phyloP scores from a whole-genome alignment of 495 filamentous ascomycete species.

The Lophiostoma macrostomum region DNA sequence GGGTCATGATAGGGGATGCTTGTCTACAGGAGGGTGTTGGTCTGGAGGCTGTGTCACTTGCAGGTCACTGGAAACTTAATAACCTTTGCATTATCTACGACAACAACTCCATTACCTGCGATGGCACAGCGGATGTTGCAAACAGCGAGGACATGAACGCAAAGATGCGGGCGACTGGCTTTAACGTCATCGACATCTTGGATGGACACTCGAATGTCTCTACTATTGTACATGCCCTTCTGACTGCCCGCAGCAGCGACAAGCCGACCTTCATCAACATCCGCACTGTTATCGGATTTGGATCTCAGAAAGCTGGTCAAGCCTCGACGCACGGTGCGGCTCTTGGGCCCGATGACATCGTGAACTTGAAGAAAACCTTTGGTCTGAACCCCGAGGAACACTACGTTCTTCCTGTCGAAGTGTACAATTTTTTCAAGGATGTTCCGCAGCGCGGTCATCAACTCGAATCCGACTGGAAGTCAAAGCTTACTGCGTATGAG shows the following conservation, averaged over 20 bases:
- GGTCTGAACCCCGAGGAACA: constrained; percentile 30
- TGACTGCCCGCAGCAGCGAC: constrained; percentile 44
- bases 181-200: constrained; percentile 55
- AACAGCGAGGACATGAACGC: constrained; percentile 59
- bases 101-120: constrained; percentile 60
- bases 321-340: constrained; percentile 24
- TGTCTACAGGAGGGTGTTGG: constrained; percentile 60
- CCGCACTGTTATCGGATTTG: constrained; percentile 25
- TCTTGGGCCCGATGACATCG: constrained; percentile 24
- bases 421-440: constrained; percentile 51
- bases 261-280: constrained; percentile 61
- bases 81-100: constrained; percentile 56
- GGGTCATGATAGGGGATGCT: constrained; percentile 58
- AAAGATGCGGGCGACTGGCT: constrained; percentile 58
- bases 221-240: constrained; percentile 51
- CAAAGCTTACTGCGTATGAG: constrained; percentile 45
- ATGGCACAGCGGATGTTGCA: constrained; percentile 54
- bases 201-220: constrained; percentile 55
- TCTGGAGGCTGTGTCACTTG: constrained; percentile 55
- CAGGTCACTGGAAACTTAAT: constrained; percentile 54
- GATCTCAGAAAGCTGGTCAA: constrained; percentile 14
- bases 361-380: constrained; percentile 19
- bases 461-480: constrained; percentile 47
- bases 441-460: constrained; percentile 42
- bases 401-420: constrained; percentile 48